phyloP scores from a whole-genome alignment of 1,139 yeast species.

The Groenewaldozyma auringiensis region DNA sequence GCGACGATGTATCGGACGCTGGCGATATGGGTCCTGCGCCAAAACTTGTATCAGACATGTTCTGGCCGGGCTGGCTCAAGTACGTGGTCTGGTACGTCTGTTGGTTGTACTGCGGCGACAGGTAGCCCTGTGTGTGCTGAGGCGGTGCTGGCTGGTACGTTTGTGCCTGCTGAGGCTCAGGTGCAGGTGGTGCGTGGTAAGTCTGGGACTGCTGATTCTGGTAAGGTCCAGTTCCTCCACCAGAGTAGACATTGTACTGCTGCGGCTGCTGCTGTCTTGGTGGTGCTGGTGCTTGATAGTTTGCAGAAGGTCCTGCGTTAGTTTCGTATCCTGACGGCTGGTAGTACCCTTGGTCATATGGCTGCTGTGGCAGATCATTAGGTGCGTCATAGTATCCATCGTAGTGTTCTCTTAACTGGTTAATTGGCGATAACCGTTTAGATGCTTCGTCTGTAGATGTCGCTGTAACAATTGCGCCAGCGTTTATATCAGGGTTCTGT shows the following conservation, averaged over 20 bases:
- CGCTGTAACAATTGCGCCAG: no score
- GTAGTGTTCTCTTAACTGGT: neutral
- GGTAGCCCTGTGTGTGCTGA: conserved; percentile 6
- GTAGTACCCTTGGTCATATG: neutral
- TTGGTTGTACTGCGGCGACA: no score
- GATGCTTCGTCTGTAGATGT: neutral
- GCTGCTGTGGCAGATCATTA: neutral
- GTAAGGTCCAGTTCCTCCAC: neutral
- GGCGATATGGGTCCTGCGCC: conserved; percentile 24
- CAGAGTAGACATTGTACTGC: neutral
- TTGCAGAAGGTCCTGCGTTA: neutral
- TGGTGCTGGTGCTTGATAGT: neutral
- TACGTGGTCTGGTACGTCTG: conserved; percentile 5
- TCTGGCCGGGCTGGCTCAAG: conserved; percentile 12
- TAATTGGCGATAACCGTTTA: neutral
- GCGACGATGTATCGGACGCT: conserved; percentile 38
- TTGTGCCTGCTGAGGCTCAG: conserved; percentile 1
- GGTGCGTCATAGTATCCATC: neutral
- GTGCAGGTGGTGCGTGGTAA: conserved; percentile 7
- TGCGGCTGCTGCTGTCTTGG: neutral
- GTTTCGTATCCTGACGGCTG: neutral
- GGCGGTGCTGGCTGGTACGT: conserved; percentile 7
- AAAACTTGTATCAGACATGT: conserved; percentile 9
- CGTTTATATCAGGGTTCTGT: conserved; percentile 1
- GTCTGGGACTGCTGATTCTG: neutral